Base-by-base conservation (phyloP, 2,329 filamentous ascomycete species). In the Lachnum nothofagi region DNA sequence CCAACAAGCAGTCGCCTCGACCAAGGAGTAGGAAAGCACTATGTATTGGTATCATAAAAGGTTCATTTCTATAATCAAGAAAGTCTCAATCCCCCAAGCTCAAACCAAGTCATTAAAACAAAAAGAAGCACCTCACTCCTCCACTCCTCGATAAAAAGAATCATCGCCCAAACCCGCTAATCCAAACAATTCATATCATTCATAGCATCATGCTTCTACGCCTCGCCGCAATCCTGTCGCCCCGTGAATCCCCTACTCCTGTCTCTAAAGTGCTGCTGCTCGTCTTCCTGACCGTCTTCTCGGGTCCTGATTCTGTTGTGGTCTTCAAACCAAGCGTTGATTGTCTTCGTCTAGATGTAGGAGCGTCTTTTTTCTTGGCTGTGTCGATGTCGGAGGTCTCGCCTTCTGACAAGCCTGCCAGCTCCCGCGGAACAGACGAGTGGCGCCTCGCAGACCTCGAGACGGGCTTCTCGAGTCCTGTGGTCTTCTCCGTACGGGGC, bases 151-250 rank as follows among this genome's bases (percentile, higher is more conserved):
- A 23, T 47, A 53, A 50, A 54, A 37, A 48, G 40, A 55, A 60
- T 48, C 55, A 53, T 46, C 39, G 55, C 57, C 57, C 56, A 54
- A 59, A 27, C 51, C 34, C 42, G 35, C 43, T 35, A 42, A 52
- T 54, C 51, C 34, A 35, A 24, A 10, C 35, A 37, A 47, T 35
- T 45, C 40, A 52, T 22, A 16, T 51, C 54, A 49, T 56, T 65
- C 60, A 66, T 64, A 65, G 53, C 63, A 67, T 65, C 64, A 65
- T 67, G 44, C 64, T 67, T 51, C 61, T 58, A 44, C 64, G 62
- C 37, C 64, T 55, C 39, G 56, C 57, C 12, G 58, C 54, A 12
- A 64, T 55, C 25, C 64, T 57, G 19, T 64, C 63, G 40, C 52
- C 54, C 44, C 63, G 60, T n/a, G 57, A 51, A 7, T 48, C 54